Conservation (phyloP, 495 filamentous ascomycete genomes). For the Viridothelium virens region DNA sequence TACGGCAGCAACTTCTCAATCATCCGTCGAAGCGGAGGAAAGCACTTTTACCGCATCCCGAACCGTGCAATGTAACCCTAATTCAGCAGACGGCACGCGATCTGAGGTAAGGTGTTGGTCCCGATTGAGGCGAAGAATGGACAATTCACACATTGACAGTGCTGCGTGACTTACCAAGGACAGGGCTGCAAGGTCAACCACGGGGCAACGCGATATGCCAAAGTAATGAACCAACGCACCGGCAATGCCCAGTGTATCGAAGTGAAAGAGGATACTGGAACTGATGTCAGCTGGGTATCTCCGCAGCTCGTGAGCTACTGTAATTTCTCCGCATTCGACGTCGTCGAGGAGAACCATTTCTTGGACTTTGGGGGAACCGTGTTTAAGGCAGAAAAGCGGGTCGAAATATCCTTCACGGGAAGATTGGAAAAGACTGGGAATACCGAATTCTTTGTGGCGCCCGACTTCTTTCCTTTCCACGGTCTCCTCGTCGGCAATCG, state of each 20-base stretch:
- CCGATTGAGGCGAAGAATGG: neutral
- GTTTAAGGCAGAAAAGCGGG: neutral
- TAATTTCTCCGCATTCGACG: neutral
- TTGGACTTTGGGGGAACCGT: neutral
- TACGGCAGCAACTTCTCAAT: neutral
- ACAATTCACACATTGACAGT: neutral
- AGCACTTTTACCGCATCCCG: neutral
- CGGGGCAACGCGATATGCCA: neutral
- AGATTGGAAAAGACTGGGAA: conserved; percentile 1
- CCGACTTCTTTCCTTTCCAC: neutral
- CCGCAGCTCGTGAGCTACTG: neutral
- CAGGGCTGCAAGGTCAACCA: neutral
- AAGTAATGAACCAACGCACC: neutral
- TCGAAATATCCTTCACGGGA: neutral
- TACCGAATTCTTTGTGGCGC: conserved; percentile 6
- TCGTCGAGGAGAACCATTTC: neutral
- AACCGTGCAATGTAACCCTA: neutral
- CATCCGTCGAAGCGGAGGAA: neutral
- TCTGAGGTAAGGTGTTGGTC: neutral
- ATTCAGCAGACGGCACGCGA: neutral
- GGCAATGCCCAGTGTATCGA: neutral
- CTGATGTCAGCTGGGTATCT: neutral
- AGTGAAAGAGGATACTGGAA: conserved; percentile 8
- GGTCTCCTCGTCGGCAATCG: neutral
- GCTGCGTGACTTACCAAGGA: neutral